These are phyloP conservation scores for Dictyostelium capitatum DNA, from an alignment of 78 protist genomes.

Conservation along the genomic window DNA sequence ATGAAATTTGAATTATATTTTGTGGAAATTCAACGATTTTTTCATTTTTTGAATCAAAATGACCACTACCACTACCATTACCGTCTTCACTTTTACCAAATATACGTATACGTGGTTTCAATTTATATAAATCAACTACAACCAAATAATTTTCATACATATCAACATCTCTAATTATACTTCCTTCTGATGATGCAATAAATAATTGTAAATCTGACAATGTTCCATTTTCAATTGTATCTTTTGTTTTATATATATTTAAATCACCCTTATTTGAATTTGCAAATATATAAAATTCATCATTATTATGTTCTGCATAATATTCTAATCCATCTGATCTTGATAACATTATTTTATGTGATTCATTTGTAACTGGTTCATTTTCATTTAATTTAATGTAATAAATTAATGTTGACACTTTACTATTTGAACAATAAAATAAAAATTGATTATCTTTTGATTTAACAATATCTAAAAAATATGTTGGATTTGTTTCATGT, in stretches of 20 bases:
- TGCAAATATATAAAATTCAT: slow-evolving; percentile 58
- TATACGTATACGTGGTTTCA: slow-evolving; percentile 37
- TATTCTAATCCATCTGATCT: slow-evolving; percentile 56
- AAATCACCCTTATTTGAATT: slow-evolving; percentile 57
- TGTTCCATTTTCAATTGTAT: slow-evolving; percentile 51
- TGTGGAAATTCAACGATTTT: slow-evolving; percentile 29
- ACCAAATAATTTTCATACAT: slow-evolving; percentile 48
- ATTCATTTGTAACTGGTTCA: not conserved
- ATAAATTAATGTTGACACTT: slow-evolving; percentile 33
- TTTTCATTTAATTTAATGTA: slow-evolving; percentile 1
- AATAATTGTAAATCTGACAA: slow-evolving; percentile 28
- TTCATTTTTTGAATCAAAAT: not conserved
- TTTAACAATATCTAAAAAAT: slow-evolving; percentile 34
- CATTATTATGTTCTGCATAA: slow-evolving; percentile 71
- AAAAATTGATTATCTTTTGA: slow-evolving; percentile 59
- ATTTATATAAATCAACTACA: slow-evolving; percentile 9
- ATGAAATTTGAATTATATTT: slow-evolving; percentile 1
- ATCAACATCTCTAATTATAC: slow-evolving; percentile 61
- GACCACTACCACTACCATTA: too few species aligned
- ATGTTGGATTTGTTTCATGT: slow-evolving; percentile 29
- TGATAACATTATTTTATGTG: slow-evolving; percentile 21
- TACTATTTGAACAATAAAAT: slow-evolving; percentile 60
- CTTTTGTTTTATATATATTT: slow-evolving; percentile 21
- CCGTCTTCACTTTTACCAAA: slow-evolving; percentile 25
- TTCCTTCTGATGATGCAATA: not conserved